Evolutionary conservation across 441 rosid genomes (phyloP), one percentile per base, ranked within the genome.

Genomic region (Erodium texanum): DNA sequence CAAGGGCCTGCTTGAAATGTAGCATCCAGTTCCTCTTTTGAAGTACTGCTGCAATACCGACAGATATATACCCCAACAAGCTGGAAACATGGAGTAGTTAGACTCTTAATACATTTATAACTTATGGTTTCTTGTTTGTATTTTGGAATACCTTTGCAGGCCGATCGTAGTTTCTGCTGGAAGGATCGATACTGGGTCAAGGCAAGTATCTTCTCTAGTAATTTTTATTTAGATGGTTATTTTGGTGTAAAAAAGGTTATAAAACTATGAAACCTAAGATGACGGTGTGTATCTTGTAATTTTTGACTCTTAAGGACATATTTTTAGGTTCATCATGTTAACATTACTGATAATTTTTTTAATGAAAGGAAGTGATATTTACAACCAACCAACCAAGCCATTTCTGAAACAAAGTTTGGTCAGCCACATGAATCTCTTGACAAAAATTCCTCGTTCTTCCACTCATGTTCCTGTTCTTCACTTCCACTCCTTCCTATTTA

Each of bases 121-220:
- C 5, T 52, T 22, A 20, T 3, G 29, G 29, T 1, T 32, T 32
- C 18, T 18, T 48, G 58, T 36, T 36, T 19, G 23, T 27, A 8
- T 66, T 32, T 14, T 71, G 66, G 52, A 10, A 6, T 50, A 19
- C 58, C 34, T 74, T 76, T 77, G 77, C 84, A 93, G 99, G 93
- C 96, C 1, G 97, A 89, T 75, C 68, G 83, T 38, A 77, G 75
- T 71, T 69, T 93, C 79, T 18, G 66, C 70, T 89, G 85, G 87
- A 89, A 79, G 78, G 97, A 89, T 67, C 92, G 96, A 8, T 91
- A 89, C 43, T 93, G 99, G 97, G 86, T 91, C 80, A 93, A 93
- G 97, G 99, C 81, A 87, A 82, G 93, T 84, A 62, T 50, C 18
- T 56, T 70, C 67, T 71, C 68, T 2, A 32, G 34, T 0, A 19